A percentile compares a stretch with the other conserved stretches of the same genome.
These are phyloP conservation scores for Plasmodium inui DNA, from an alignment of 169 alveolate genomes.

Conservation along the genomic window DNA sequence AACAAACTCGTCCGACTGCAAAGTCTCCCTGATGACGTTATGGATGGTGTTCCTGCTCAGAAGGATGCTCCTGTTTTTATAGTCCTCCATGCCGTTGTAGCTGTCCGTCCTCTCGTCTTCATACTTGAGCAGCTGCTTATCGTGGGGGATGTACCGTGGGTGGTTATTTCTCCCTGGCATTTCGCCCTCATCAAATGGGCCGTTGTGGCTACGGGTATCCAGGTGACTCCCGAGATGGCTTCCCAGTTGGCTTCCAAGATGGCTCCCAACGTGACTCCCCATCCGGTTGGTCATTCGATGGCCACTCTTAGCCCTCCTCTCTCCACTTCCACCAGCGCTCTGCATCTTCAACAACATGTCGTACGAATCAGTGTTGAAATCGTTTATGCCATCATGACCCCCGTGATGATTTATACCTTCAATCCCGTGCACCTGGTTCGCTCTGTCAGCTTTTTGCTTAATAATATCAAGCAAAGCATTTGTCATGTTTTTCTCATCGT, in stretches of 20 bases:
- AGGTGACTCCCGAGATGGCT: background rate
- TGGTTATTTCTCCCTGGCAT: background rate
- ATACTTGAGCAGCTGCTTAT: background rate
- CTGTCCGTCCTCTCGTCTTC: background rate
- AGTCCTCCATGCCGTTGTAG: background rate
- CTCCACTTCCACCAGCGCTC: constrained; percentile 9
- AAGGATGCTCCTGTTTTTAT: constrained; percentile 14
- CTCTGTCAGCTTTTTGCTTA: constrained; percentile 8
- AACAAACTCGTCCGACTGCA: constrained; percentile 62
- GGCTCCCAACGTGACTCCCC: background rate
- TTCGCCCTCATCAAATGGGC: background rate
- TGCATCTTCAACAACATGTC: constrained; percentile 40
- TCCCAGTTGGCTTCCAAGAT: background rate
- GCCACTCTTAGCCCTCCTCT: background rate
- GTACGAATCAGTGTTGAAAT: constrained; percentile 35
- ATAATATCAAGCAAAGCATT: constrained; percentile 25
- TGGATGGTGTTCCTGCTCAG: constrained; percentile 22
- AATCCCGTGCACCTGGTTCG: background rate
- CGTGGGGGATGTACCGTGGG: background rate
- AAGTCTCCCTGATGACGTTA: constrained; percentile 54
- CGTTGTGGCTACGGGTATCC: background rate
- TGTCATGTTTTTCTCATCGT: constrained; percentile 46
- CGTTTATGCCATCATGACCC: background rate
- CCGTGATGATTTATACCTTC: background rate
- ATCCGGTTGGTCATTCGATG: background rate